Conservation (phyloP, 2,329 filamentous ascomycete genomes). For the Didymella pomorum region DNA sequence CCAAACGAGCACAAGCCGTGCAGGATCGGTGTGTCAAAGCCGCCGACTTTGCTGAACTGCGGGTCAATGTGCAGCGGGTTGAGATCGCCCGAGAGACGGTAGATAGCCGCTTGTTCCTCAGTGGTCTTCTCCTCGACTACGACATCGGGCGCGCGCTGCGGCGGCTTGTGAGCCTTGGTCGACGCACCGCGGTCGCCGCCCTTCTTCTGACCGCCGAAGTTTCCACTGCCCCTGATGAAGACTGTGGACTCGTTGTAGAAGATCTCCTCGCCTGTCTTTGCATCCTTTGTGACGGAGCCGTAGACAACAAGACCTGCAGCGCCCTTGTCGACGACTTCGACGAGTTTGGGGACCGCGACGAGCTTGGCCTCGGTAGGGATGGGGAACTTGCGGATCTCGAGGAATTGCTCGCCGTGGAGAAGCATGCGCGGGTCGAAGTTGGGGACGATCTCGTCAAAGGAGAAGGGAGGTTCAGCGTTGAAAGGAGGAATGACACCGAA, state of each 20-base stretch:
- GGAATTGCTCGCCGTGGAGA: slow-evolving; percentile 97
- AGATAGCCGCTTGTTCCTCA: slow-evolving; percentile 90
- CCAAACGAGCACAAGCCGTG: slow-evolving; percentile 98
- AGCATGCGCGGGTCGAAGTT: slow-evolving; percentile 99
- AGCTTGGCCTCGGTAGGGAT: slow-evolving; percentile 85
- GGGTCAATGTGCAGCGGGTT: slow-evolving; percentile 98
- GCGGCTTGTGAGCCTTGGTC: slow-evolving; percentile 80
- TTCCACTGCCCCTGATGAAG: slow-evolving; percentile 89
- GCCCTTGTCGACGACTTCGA: slow-evolving; percentile 97
- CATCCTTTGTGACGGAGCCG: slow-evolving; percentile 83
- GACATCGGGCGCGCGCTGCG: slow-evolving; percentile 77
- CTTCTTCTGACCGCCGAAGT: slow-evolving; percentile 86
- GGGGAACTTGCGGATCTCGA: slow-evolving; percentile 91
- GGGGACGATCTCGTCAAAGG: slow-evolving; percentile 81
- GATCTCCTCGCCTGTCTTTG: slow-evolving; percentile 83
- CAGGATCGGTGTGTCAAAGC: slow-evolving; percentile 92
- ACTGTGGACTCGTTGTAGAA: slow-evolving; percentile 98
- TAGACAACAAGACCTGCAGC: slow-evolving; percentile 83
- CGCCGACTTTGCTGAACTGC: slow-evolving; percentile 90
- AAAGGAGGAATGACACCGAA: slow-evolving; percentile 97
- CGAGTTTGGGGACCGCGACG: slow-evolving; percentile 76
- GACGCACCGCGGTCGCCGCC: slow-evolving; percentile 78
- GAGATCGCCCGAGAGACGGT: slow-evolving; percentile 91
- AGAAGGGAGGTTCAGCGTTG: slow-evolving; percentile 80
- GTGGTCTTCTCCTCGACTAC: slow-evolving; percentile 86